Base-by-base conservation (phyloP, 2,329 filamentous ascomycete genomes). In the Beauveria bassiana region DNA sequence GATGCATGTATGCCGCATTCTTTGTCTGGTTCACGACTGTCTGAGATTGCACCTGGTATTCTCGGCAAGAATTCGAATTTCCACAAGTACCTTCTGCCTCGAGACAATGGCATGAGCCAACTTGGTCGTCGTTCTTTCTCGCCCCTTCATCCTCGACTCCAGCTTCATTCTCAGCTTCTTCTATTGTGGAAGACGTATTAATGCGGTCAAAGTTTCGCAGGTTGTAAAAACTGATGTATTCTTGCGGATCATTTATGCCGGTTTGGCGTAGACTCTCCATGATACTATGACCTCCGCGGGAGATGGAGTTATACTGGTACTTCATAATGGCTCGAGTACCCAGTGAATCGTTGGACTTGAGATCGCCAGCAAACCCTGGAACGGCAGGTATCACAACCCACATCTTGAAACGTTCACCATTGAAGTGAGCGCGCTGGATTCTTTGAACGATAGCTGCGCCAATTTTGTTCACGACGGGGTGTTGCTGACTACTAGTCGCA, bases 251-350 rank as follows among this genome's bases (percentile, higher is more conserved):
- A 1, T 76, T 80, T 55, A 92, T 80, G 9, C 90, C 90, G 3
- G 89, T 89, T 38, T 82, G 81, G 20, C 79, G 78, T 58, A 93
- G 81, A 51, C 79, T 80, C 71, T 93, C 89, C 70, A 93, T 86
- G 70, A 96, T 95, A 62, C 86, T 89, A 71, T 90, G 77, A 3
- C 88, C 89, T 38, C 89, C 89, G 42, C 90, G 85, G 72, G 85
- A 89, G 75, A 95, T 95, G 57, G 85, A 88, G 69, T 85, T 80
- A 74, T 95, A 93, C 70, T 95, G 90, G 72, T 89, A 93, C 71
- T 95, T 90, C 88, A 95, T 93, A 68, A 96, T 93, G 5, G 90
- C 91, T 42, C 91, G 81, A 0, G 90, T 95, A 24, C 89, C 88
- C 1, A 93, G 78, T 9, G 88, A 86, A 24, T 84, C 86, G 58